Conservation (phyloP, 2,329 filamentous ascomycete species). For the Penicillium sp. region DNA sequence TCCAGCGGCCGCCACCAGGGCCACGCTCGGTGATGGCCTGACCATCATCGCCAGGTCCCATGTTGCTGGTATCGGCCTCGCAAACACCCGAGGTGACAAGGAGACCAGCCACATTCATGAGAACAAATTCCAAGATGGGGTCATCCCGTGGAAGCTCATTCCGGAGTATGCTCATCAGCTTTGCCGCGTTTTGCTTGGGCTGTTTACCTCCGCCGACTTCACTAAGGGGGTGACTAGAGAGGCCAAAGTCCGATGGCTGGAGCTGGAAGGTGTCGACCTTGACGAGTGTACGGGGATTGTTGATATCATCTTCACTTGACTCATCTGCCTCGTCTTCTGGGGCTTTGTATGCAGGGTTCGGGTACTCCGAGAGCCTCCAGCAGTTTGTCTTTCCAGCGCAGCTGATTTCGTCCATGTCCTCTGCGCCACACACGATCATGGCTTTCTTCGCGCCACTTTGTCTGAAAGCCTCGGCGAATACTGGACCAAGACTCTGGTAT, state of each 20-base stretch:
- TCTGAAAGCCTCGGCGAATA: conserved; percentile 81
- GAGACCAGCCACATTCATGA: conserved; percentile 88
- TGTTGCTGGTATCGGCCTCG: conserved; percentile 73
- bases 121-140: conserved; percentile 86
- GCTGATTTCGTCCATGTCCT: conserved; percentile 92
- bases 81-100: conserved; percentile 83
- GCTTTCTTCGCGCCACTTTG: conserved; percentile 77
- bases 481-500: conserved; percentile 76
- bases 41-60: conserved; percentile 78
- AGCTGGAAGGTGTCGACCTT: conserved; percentile 75
- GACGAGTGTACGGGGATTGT: conserved; percentile 44
- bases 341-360: conserved; percentile 44
- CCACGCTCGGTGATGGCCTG: conserved; percentile 77
- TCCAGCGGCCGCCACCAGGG: conserved; percentile 86
- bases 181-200: conserved; percentile 81
- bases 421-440: conserved; percentile 86
- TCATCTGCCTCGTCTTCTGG: conserved; percentile 45
- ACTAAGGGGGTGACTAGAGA: conserved; percentile 68
- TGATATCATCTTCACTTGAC: conserved; percentile 39
- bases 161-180: conserved; percentile 71
- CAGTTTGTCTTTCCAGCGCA: conserved; percentile 85
- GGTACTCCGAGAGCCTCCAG: conserved; percentile 68
- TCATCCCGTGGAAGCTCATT: conserved; percentile 72
- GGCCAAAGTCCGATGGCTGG: conserved; percentile 80
- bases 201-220: conserved; percentile 82